Evolutionary conservation across 73 alveolate species (phyloP), one percentile per base, ranked within the genome.

Genomic region (Paramecium pentaurelia): DNA sequence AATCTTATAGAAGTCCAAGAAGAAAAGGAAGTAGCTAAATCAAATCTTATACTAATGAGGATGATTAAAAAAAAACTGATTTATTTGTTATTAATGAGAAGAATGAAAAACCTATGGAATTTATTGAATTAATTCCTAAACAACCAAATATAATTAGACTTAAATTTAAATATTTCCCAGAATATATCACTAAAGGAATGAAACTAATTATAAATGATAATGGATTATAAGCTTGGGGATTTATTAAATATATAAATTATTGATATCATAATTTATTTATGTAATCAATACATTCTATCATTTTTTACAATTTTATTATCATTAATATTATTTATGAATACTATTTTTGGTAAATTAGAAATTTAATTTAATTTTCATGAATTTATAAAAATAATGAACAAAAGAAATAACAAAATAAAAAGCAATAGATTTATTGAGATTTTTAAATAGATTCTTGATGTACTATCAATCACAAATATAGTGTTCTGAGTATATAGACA

Each of bases 161-260:
- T 4, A 80, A 80, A 36, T 80, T 80, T 77, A 80, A 80, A 45
- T 80, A 80, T 80, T 47, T 8, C 32, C 91, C 91, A 8, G 91
- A 80, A 80, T 80, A 80, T 49, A 80, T 80, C 30, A 80, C 91
- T 20, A 47, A 80, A 49, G 91, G 91, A 22, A 80, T 80, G 91
- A 80, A 49, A 18, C 2, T 80, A 4, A 80, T 80, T n/a, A 80
- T 80, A 18, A 80, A 80, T 47, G 91, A 80, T 25, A 25, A 40
- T 45, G 58, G 58, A 11, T 42, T 80, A 44, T 6, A 80, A 44
- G 71, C 77, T 20, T 80, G 91, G 91, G 91, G 91, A 10, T 80
- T 42, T 25, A 80, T 80, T 14, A 80, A 49, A 49, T 28, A 44
- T 16, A 80, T 80, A 20, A 34, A 73, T 73, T 73, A 73, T 73